These are phyloP conservation scores for Bocquillonia castaneifolia DNA, from an alignment of 441 rosid species.

Conservation along the genomic window DNA sequence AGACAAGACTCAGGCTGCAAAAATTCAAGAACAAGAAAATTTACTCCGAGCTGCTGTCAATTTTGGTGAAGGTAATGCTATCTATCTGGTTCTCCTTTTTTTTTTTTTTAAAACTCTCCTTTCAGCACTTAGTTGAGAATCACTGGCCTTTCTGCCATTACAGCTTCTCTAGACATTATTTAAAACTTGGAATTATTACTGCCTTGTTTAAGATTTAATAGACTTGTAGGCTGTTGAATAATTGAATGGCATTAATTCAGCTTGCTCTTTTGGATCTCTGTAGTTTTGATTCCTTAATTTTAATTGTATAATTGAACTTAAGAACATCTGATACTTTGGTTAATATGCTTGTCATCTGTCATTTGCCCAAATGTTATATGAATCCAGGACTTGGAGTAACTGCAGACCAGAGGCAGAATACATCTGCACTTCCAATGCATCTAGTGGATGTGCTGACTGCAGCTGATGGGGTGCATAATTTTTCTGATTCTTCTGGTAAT, in stretches of 20 bases:
- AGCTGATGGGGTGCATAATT: constrained; percentile 52
- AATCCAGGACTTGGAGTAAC: constrained; percentile 61
- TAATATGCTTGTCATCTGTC: constrained; percentile 1
- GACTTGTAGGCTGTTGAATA: neutral
- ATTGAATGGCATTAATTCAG: neutral
- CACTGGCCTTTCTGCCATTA: neutral
- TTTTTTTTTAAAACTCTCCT: too few species aligned
- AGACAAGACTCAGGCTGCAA: constrained; percentile 85
- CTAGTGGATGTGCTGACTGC: constrained; percentile 62
- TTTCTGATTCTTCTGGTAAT: constrained; percentile 60
- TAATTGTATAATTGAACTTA: constrained; percentile 10
- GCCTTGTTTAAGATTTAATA: too few species aligned
- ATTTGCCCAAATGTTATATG: constrained; percentile 15
- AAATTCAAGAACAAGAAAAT: constrained; percentile 84
- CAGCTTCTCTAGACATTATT: neutral
- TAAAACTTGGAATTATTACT: neutral
- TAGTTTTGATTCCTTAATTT: constrained; percentile 6
- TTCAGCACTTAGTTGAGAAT: neutral
- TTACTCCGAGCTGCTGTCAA: constrained; percentile 78
- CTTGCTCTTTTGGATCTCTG: neutral
- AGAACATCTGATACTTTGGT: neutral
- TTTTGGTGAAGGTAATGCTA: constrained; percentile 61
- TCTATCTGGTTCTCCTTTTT: neutral
- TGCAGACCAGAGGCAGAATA: constrained; percentile 74
- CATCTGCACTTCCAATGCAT: constrained; percentile 80